Base-by-base conservation (phyloP, 208 protist species). In the Crithidia fasciculata region DNA sequence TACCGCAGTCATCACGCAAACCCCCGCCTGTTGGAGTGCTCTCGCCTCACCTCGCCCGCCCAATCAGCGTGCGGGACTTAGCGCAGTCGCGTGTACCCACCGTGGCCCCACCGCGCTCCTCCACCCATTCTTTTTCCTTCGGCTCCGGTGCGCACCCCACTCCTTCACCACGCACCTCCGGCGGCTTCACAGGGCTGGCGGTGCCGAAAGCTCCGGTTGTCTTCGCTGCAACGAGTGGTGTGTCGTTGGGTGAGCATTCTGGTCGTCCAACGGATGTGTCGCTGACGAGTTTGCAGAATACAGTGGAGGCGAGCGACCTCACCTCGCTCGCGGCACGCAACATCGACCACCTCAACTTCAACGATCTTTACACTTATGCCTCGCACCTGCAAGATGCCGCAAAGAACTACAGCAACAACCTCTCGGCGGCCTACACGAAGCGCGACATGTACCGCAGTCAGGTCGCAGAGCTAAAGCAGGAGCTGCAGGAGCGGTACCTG, bases 361-460 rank as follows among this genome's bases (percentile, higher is more conserved):
- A 82, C 45, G 89, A 94, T 28, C 74, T 85, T 8, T 84, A 86
- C 72, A 80, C 83, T 49, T 86, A 85, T 53, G 80, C 81, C 15
- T 83, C 80, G 2, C 76, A 78, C 39, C 68, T 92, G 53, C 84
- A 89, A 57, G 77, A 80, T 10, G 83, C 89, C 41, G 74, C 81
- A 28, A 71, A 69, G 56, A 53, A 77, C 39, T 62, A 74, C 12
- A 68, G 80, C 39, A 58, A 56, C 47, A 60, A 86, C 57, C 66
- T 94, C 10, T 49, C 66, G 28, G 66, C 76, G 50, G 89, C 87
- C 9, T 87, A 91, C 67, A 68, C 80, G 12, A 68, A 80, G 55
- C 76, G 89, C 7, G 85, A 94, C 55, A 67, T 84, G 45, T 92
- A 92, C 78, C 78, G 82, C 47, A 69, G 82, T 44, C 84, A 91